These are phyloP conservation scores for Ophiostoma australiae DNA, from an alignment of 2,329 filamentous ascomycete species.

Conservation along the genomic window DNA sequence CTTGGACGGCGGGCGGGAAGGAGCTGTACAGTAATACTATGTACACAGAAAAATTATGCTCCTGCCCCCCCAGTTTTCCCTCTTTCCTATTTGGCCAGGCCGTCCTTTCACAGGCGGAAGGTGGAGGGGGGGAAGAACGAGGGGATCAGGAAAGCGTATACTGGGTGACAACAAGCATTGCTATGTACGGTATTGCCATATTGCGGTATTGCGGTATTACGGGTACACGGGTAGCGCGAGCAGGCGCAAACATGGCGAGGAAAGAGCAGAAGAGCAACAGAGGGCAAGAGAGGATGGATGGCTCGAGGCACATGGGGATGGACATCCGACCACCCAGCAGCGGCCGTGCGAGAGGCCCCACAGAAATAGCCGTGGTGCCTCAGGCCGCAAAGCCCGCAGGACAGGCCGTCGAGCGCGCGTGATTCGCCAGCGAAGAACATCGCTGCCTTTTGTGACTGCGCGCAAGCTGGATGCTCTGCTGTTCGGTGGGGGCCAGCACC, in stretches of 20 bases:
- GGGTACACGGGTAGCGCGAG: neutral
- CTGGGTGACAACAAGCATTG: neutral
- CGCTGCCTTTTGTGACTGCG: neutral
- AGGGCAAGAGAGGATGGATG: neutral
- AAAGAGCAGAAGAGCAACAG: neutral
- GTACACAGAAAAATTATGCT: conserved; percentile 24
- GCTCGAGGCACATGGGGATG: neutral
- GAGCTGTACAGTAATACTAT: conserved; percentile 17
- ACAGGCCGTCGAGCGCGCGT: neutral
- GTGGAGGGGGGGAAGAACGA: neutral
- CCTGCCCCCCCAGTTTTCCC: neutral
- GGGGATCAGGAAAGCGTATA: neutral
- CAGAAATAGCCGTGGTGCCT: conserved; percentile 19
- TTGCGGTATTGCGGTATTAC: neutral
- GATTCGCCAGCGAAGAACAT: conserved; percentile 23
- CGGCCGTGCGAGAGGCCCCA: neutral
- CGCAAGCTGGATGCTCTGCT: too few species aligned
- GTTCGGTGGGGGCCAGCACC: conserved; percentile 2
- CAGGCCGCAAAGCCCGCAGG: conserved; percentile 22
- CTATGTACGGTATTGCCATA: too few species aligned
- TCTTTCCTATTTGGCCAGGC: neutral
- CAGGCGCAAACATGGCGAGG: neutral
- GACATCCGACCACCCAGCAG: neutral
- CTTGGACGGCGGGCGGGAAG: conserved; percentile 25
- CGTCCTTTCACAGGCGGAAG: neutral